phyloP scores from a whole-genome alignment of 441 rosid species.

The Daphne laureola region DNA sequence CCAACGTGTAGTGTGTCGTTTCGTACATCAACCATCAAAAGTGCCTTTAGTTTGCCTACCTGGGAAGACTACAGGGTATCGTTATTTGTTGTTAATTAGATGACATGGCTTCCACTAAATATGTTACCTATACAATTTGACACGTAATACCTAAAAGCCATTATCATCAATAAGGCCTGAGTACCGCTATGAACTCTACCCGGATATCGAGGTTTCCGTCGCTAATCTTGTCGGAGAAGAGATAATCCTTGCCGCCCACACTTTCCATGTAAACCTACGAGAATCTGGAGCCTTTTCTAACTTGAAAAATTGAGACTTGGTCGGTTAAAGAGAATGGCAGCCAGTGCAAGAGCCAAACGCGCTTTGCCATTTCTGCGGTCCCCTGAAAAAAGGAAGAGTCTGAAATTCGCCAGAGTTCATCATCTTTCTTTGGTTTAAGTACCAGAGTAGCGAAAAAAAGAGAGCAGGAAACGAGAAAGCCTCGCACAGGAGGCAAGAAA shows the following conservation, averaged over 20 bases:
- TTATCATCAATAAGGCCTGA: no score
- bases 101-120: no score
- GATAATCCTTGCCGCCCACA: conserved; percentile 32
- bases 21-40: no score
- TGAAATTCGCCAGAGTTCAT: conserved; percentile 41
- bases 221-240: conserved; percentile 21
- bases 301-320: conserved; percentile 43
- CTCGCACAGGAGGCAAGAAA: no score
- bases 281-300: conserved; percentile 39
- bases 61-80: no score
- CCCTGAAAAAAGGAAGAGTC: conserved; percentile 39
- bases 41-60: no score
- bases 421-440: conserved; percentile 48
- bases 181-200: conserved; percentile 55
- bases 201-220: conserved; percentile 23
- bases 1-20: no score
- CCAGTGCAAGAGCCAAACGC: conserved; percentile 57
- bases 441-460: conserved; percentile 56
- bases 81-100: no score
- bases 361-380: conserved; percentile 46
- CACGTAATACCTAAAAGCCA: no score
- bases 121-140: no score
- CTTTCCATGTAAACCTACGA: conserved; percentile 61
- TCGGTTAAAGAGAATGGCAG: conserved; percentile 36
- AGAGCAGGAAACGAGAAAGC: no score